Evolutionary conservation across 345 rosid species (phyloP), one percentile per base, ranked within the genome.

Genomic region (Lepidium aucheri): DNA sequence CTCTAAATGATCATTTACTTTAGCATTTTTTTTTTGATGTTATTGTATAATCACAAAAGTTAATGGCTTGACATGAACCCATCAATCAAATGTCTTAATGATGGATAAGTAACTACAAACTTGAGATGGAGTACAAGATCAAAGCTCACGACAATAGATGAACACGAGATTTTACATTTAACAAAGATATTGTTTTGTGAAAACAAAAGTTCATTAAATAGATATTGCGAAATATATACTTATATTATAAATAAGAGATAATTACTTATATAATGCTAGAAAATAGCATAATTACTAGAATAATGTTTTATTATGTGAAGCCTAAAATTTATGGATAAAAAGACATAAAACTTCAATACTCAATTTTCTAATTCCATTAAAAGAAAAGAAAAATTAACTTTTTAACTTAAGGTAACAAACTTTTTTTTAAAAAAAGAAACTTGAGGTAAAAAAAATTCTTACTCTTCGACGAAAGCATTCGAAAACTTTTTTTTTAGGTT

Each of bases 61-160:
- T 39, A 42, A 41, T 73, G 56, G 51, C 53, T 30, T 32, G 77
- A 66, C 36, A 28, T 49, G 35, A 68, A 73, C 62, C 62, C 62
- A 43, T 59, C 63, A 67, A 38, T 73, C 17, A 73, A 43, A 45
- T 73, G 58, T 12, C 7, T n/a, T 43, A 42, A 65, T 73, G 2
- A 20, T 20, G 1, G 62, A n/a, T 52, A 51, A 66, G 63, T 66
- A 20, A 2, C 2, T n/a, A n/a, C n/a, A n/a, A 60, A 62, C 39
- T 69, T 30, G 51, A 64, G 60, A 65, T 73, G 36, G 60, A 73
- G 72, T 66, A 42, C 62, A 59, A 26, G 26, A 16, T 59, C 20
- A 6, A 54, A 59, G 60, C 32, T 28, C 32, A 72, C 52, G 47
- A 57, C 35, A 63, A 6, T 45, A 54, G 69, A 55, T 35, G 35